These are phyloP conservation scores for Protomyces macrosporus DNA, from an alignment of 1,139 yeast species.

Conservation along the genomic window DNA sequence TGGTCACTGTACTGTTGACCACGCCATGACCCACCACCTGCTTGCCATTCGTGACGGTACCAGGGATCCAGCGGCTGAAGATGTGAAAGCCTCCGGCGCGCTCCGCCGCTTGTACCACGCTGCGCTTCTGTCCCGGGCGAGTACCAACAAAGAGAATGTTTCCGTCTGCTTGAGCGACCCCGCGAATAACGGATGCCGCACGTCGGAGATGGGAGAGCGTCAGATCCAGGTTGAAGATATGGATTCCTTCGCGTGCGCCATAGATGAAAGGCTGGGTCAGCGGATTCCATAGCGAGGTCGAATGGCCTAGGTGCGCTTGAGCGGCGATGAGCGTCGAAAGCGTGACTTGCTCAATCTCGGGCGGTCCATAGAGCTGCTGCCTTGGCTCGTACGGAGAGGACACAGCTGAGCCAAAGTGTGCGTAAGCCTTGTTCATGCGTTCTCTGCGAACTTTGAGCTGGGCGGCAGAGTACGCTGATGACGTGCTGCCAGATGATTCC, in stretches of 20 bases:
- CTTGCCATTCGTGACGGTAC: constrained; percentile 80
- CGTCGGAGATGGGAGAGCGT: constrained; percentile 70
- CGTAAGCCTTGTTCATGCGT: neutral
- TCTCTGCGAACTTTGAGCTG: constrained; percentile 13
- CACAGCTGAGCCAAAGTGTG: constrained; percentile 2
- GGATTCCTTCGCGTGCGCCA: constrained; percentile 84
- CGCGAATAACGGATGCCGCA: constrained; percentile 74
- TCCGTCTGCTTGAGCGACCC: constrained; percentile 80
- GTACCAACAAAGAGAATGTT: constrained; percentile 80
- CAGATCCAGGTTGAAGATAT: constrained; percentile 80
- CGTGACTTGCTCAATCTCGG: neutral
- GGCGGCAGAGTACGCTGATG: neutral
- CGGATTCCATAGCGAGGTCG: constrained; percentile 74
- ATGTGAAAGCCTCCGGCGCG: constrained; percentile 78
- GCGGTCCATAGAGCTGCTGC: constrained; percentile 2
- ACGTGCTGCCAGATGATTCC: neutral
- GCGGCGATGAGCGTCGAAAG: constrained; percentile 53
- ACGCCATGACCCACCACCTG: constrained; percentile 60
- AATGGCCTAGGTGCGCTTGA: constrained; percentile 91
- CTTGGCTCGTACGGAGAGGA: neutral
- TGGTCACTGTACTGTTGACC: constrained; percentile 49
- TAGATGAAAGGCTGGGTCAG: constrained; percentile 56
- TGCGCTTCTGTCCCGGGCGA: constrained; percentile 65
- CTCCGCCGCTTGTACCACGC: constrained; percentile 73
- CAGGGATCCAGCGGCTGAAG: constrained; percentile 87